These are phyloP conservation scores for Fusarium lateritium DNA, from an alignment of 2,329 filamentous ascomycete species.

Conservation along the genomic window DNA sequence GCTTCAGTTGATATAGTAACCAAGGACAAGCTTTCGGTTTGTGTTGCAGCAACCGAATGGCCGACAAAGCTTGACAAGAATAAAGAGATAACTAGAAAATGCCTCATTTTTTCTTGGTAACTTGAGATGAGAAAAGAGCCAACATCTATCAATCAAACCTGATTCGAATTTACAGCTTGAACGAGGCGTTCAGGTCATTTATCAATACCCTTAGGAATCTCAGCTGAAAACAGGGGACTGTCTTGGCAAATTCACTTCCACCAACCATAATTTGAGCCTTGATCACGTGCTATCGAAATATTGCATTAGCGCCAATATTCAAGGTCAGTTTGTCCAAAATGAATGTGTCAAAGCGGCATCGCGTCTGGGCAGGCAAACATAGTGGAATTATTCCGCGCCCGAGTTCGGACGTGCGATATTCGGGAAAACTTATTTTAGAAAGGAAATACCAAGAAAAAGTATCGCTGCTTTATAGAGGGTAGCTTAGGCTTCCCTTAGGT, in stretches of 20 bases:
- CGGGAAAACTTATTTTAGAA: too few relatives aligned
- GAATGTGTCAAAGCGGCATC: background rate
- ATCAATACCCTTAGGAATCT: background rate
- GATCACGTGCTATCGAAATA: background rate
- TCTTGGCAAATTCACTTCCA: background rate
- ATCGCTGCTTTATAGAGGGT: too few relatives aligned
- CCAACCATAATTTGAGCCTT: background rate
- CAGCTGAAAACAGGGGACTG: background rate
- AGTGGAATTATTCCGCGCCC: background rate
- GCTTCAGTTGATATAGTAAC: background rate
- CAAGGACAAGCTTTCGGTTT: background rate
- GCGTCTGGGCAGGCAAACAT: too few relatives aligned
- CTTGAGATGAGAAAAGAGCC: background rate
- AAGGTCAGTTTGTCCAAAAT: background rate
- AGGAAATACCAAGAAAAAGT: too few relatives aligned
- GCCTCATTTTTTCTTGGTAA: background rate
- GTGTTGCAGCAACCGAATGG: background rate
- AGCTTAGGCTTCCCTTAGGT: too few relatives aligned
- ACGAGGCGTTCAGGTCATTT: background rate
- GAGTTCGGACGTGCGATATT: background rate
- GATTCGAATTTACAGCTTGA: too few relatives aligned
- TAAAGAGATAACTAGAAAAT: background rate
- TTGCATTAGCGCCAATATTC: background rate
- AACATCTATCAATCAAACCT: too few relatives aligned
- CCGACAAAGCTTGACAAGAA: background rate